phyloP scores from a whole-genome alignment of 345 rosid species.

The Eucalyptus pumila region DNA sequence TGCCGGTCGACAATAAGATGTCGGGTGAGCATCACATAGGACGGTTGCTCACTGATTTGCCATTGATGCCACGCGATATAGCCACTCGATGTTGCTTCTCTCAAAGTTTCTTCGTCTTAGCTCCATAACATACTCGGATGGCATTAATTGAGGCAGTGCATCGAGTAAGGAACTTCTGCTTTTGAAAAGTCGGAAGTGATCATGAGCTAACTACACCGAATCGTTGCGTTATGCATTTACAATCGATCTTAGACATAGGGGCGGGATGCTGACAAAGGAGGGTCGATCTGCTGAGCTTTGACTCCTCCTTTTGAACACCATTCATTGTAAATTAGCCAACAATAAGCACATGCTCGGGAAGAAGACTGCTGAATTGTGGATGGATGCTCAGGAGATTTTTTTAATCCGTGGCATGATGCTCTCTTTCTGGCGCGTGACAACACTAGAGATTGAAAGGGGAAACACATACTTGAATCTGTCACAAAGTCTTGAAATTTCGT shows the following conservation, averaged over 20 bases:
- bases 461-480: no score
- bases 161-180: background rate
- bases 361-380: background rate
- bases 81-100: background rate
- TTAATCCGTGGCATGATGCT: background rate
- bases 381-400: background rate
- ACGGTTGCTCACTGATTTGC: no score
- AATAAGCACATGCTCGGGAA: background rate
- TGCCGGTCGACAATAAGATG: background rate
- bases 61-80: background rate
- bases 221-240: background rate
- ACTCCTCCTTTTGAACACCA: background rate
- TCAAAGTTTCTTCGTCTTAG: background rate
- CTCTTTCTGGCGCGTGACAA: no score
- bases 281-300: background rate
- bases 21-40: background rate
- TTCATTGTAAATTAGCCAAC: background rate
- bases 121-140: background rate
- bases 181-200: background rate
- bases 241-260: background rate
- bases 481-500: no score
- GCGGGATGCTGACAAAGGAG: fast-evolving
- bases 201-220: background rate
- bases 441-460: fast-evolving
- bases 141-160: background rate